Percentiles rank a stretch among this genome's conserved stretches.
These are phyloP conservation scores for Oleoguttula mirabilis DNA, from an alignment of 495 filamentous ascomycete genomes.

Conservation along the genomic window DNA sequence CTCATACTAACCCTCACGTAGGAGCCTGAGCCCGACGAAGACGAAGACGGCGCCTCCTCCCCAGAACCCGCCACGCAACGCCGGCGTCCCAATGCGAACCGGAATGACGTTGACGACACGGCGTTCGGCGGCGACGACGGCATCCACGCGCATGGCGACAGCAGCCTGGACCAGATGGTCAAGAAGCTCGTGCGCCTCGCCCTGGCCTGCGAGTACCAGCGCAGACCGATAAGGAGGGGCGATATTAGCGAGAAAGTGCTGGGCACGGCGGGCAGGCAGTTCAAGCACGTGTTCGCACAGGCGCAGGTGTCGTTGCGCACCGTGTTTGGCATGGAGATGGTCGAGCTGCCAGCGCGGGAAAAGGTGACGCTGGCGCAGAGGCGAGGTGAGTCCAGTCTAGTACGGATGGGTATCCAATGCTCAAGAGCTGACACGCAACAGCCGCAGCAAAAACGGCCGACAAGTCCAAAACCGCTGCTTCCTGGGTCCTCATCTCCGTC, in stretches of 20 bases:
- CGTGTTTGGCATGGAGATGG: slow-evolving; percentile 77
- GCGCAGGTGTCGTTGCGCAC: slow-evolving; percentile 38
- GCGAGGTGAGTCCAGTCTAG: slow-evolving; percentile 53
- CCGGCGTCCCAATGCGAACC: slow-evolving; percentile 2
- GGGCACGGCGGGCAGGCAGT: slow-evolving; percentile 26
- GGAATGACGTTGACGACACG: slow-evolving; percentile 3
- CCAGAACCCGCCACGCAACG: slow-evolving; percentile 18
- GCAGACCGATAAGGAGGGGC: slow-evolving; percentile 59
- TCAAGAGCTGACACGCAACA: slow-evolving; percentile 29
- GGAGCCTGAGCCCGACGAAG: too few species aligned
- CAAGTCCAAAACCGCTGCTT: slow-evolving; percentile 34
- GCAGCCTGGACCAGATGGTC: slow-evolving; percentile 52
- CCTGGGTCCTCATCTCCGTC: slow-evolving; percentile 60
- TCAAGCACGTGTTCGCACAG: slow-evolving; percentile 31
- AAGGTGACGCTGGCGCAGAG: slow-evolving; percentile 63
- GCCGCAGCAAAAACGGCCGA: slow-evolving; percentile 30
- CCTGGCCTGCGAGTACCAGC: slow-evolving; percentile 75
- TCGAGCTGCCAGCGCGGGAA: slow-evolving; percentile 66
- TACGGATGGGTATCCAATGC: too few species aligned
- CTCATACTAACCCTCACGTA: neutral
- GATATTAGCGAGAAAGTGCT: slow-evolving; percentile 65
- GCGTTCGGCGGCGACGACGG: slow-evolving; percentile 2
- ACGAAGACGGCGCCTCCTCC: slow-evolving; percentile 1
- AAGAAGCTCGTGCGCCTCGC: slow-evolving; percentile 90
- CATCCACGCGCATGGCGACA: slow-evolving; percentile 22